Evolutionary conservation across 345 rosid genomes (phyloP).

Genomic region (Luvunga scandens): DNA sequence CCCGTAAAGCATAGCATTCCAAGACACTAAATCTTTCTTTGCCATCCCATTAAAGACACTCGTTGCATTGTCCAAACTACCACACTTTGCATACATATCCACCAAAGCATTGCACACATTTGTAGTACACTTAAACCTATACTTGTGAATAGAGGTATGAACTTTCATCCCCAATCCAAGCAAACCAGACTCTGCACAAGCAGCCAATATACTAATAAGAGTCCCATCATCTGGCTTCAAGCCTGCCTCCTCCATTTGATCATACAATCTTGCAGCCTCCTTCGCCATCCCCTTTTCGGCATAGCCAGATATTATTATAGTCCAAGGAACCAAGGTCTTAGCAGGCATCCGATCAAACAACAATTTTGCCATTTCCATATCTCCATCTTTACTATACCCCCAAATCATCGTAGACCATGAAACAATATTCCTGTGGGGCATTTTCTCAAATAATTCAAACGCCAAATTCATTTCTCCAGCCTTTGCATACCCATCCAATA

Average conservation of each 20-base stretch:
- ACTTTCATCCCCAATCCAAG: constrained; percentile 66
- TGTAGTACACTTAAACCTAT: constrained; percentile 37
- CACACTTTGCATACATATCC: constrained; percentile 89
- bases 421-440: constrained; percentile 76
- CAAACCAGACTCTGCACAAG: constrained; percentile 82
- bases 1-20: constrained; percentile 89
- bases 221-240: constrained; percentile 60
- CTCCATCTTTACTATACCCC: constrained; percentile 71
- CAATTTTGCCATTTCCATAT: constrained; percentile 80
- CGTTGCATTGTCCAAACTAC: constrained; percentile 55
- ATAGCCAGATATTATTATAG: constrained; percentile 75
- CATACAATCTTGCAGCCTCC: constrained; percentile 56
- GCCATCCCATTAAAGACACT: constrained; percentile 54
- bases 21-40: constrained; percentile 65
- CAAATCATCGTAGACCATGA: constrained; percentile 89
- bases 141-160: constrained; percentile 47
- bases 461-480: constrained; percentile 63
- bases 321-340: constrained; percentile 81
- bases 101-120: constrained; percentile 67
- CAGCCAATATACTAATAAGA: constrained; percentile 67
- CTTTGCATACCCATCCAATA: constrained; percentile 78
- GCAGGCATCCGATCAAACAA: constrained; percentile 80
- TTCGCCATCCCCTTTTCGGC: constrained; percentile 63
- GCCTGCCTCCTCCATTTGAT: constrained; percentile 57
- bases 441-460: constrained; percentile 59